Evolutionary conservation across 2,329 filamentous ascomycete species (phyloP), one percentile per base, ranked within the genome.

Genomic region (Zopfia rhizophila): DNA sequence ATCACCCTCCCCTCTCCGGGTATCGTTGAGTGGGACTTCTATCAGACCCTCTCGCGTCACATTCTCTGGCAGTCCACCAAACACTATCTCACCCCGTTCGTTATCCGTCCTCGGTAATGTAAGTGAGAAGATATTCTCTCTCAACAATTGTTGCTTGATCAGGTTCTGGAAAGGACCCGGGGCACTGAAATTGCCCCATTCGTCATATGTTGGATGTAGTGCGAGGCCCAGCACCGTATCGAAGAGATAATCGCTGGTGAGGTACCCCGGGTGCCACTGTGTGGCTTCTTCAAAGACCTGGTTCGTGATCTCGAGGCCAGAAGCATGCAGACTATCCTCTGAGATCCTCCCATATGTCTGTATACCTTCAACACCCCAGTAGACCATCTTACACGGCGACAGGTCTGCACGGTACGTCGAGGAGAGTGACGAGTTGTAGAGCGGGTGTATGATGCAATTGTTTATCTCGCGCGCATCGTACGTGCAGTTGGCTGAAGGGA

Each of bases 401-500:
- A 38, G 18, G 36, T 48, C 25, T 14, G 39, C 13, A 11, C 36
- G 29, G 30, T 35, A 52, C 14, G 49, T 48, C 19, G 35, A 48
- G n/a, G 45, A 52, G 11, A 38, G 32, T 8, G 21, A 24, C 10
- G 40, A 37, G 19, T 48, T 45, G 27, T 49, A 49, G 10, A 51
- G 22, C 7, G 40, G 16, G 37, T 44, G 33, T 25, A 22, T 25
- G n/a, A 21, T 35, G 36, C 46, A 45, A 18, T 17, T 27, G 19
- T 28, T 32, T 14, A 28, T 13, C 19, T 23, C 18, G 14, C 33
- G 30, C 4, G 47, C 31, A 12, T 38, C 14, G 23, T 33, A 14
- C n/a, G 46, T 45, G 37, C 51, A 54, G 43, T 51, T 44, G n/a
- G 25, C 31, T 4, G 43, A 54, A n/a, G 47, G 51, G 4, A 51